These are phyloP conservation scores for Arthrinium phaeospermum DNA, from an alignment of 2,329 filamentous ascomycete species.

Conservation along the genomic window DNA sequence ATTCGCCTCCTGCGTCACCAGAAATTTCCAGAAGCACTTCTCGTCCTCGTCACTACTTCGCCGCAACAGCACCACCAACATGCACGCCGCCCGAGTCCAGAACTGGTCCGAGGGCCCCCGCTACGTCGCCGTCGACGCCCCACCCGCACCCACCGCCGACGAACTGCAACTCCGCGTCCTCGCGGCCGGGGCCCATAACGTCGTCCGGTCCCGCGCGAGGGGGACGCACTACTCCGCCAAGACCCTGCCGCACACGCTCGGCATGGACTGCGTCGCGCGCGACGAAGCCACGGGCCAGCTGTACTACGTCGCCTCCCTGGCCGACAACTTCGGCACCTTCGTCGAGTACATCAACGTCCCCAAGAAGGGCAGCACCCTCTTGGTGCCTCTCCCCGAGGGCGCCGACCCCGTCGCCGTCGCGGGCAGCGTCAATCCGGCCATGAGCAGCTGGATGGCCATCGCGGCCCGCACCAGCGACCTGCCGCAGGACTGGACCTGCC, in stretches of 20 bases:
- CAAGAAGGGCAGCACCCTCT: slow-evolving; percentile 42
- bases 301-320: slow-evolving; percentile 55
- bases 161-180: slow-evolving; percentile 57
- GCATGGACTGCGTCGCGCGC: slow-evolving; percentile 58
- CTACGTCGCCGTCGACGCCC: slow-evolving; percentile 41
- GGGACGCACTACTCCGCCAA: slow-evolving; percentile 60
- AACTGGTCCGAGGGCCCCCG: slow-evolving; percentile 36
- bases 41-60: not conserved
- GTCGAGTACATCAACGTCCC: slow-evolving; percentile 54
- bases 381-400: slow-evolving; percentile 50
- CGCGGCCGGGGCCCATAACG: slow-evolving; percentile 56
- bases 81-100: slow-evolving; percentile 36
- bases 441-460: slow-evolving; percentile 64
- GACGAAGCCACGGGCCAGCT: slow-evolving; percentile 50
- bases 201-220: slow-evolving; percentile 58
- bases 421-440: slow-evolving; percentile 58
- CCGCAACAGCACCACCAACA: slow-evolving; percentile 16
- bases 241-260: slow-evolving; percentile 55
- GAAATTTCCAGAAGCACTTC: not conserved
- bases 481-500: slow-evolving; percentile 49
- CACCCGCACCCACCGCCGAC: slow-evolving; percentile 41
- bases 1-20: not conserved
- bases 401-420: slow-evolving; percentile 57
- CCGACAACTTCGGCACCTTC: slow-evolving; percentile 47
- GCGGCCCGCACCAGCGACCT: slow-evolving; percentile 47